Base-by-base conservation (phyloP, 805 yeast species). In the Alloascoidea africana region DNA sequence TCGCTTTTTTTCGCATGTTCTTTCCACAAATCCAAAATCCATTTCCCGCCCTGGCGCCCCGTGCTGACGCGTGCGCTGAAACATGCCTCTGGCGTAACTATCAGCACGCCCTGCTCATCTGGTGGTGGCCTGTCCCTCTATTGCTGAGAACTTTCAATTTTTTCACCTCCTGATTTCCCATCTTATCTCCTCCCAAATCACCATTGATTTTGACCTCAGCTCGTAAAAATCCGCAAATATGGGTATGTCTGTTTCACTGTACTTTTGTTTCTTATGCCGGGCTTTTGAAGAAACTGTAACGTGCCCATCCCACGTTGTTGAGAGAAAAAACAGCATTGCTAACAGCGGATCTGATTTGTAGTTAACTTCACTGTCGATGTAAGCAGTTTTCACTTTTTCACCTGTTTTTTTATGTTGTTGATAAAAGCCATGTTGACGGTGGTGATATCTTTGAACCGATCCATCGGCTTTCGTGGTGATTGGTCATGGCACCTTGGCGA, bases 291-390 rank as follows among this genome's bases (percentile, higher is more conserved):
- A 23, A 23, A 23, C n/a, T 23, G 13, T 8, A 8, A n/a, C 8
- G 13, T 8, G 30, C 8, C 30, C 30, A 23, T 23, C n/a, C n/a
- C 30, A 23, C 8, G n/a, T 23, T n/a, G 8, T 23, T 23, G 8
- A 8, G 8, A 23, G 30, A 23, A n/a, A 23, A 23, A n/a, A 8
- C 8, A 23, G n/a, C 13, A 23, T 23, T 23, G n/a, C n/a, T 23
- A 23, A 23, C 30, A 23, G n/a, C n/a, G n/a, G 8, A 8, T 23
- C n/a, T 23, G 8, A 23, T n/a, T 23, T 8, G n/a, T n/a, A 44
- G 51, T 47, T 43, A 47, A 47, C 43, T 47, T 47, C 51, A 47
- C 51, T 36, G 51, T 47, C 40, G 51, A 47, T 38, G 48, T 44
- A 44, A 37, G 48, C 41, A 2, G 11, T 23, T 11, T 8, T 8